Conservation (phyloP, 1,284 basidiomycete species). For the Fomitopsis pinicola region DNA sequence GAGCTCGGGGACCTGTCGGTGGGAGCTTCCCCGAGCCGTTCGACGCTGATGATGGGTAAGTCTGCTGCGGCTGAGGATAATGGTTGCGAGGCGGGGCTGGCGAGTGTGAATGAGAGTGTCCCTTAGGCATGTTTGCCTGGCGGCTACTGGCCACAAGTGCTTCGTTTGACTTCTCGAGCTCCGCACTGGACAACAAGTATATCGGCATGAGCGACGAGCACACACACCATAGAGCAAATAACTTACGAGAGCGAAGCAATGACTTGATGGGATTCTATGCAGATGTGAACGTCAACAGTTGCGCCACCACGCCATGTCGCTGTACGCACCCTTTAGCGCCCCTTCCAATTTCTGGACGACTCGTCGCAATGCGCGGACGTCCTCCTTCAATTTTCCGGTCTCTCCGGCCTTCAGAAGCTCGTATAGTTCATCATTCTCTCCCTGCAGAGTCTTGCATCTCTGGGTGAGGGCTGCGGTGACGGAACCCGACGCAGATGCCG, state of each 20-base stretch:
- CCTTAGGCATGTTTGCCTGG: slow-evolving; percentile 31
- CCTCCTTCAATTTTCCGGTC: slow-evolving; percentile 73
- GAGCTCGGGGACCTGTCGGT: slow-evolving; percentile 72
- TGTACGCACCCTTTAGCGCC: slow-evolving; percentile 63
- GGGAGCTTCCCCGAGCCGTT: slow-evolving; percentile 46
- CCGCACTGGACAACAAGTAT: slow-evolving; percentile 31
- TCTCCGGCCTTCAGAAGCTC: slow-evolving; percentile 64
- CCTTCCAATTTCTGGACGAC: slow-evolving; percentile 64
- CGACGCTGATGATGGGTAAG: slow-evolving; percentile 6
- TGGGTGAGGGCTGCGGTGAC: slow-evolving; percentile 69
- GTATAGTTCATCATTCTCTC: slow-evolving; percentile 78
- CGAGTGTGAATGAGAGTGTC: slow-evolving; percentile 35
- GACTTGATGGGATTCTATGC: slow-evolving; percentile 66
- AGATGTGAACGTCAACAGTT: background rate
- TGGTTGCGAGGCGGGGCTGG: slow-evolving; percentile 32
- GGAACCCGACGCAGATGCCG: slow-evolving; percentile 43
- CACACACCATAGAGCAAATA: background rate
- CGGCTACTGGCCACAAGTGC: slow-evolving; percentile 43
- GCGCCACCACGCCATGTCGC: slow-evolving; percentile 8
- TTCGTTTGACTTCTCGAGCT: slow-evolving; percentile 71
- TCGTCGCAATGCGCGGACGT: slow-evolving; percentile 62
- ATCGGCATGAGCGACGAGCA: background rate
- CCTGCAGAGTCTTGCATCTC: slow-evolving; percentile 64
- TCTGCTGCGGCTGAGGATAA: slow-evolving; percentile 24
- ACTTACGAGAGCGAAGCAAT: slow-evolving; percentile 70